Conservation (phyloP, 768 basidiomycete species). For the Russula brevipes region DNA sequence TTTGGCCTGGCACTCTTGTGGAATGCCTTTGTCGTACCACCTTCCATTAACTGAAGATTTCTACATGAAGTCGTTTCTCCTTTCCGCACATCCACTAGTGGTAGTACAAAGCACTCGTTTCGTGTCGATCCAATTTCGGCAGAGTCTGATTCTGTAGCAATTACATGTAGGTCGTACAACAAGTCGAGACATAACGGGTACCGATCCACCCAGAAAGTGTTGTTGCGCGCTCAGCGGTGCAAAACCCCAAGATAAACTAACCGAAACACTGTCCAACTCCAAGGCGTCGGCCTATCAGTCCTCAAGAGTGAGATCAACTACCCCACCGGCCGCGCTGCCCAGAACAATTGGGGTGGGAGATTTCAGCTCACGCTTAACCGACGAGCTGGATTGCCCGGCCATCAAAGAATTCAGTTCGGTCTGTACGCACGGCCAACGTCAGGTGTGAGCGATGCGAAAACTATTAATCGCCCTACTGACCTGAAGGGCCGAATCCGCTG, state of each 20-base stretch:
- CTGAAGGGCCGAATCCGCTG: conserved; percentile 16
- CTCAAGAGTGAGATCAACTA: conserved; percentile 14
- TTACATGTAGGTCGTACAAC: background rate
- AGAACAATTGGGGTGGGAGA: conserved; percentile 7
- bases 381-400: background rate
- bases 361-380: conserved; percentile 8
- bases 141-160: too few species aligned
- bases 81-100: too few species aligned
- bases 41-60: too few species aligned
- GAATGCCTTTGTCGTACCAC: background rate
- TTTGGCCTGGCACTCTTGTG: background rate
- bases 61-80: too few species aligned
- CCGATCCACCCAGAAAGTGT: too few species aligned
- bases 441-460: background rate
- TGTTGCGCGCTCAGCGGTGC: too few species aligned
- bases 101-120: too few species aligned
- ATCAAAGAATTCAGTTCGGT: conserved; percentile 5
- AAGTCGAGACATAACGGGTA: background rate
- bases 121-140: too few species aligned
- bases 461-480: background rate
- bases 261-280: background rate
- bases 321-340: background rate
- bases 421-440: background rate
- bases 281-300: background rate
- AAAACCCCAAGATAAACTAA: background rate